phyloP scores from a whole-genome alignment of 2,329 filamentous ascomycete species.

The Ophiognomonia clavigignenti-juglandacearum region DNA sequence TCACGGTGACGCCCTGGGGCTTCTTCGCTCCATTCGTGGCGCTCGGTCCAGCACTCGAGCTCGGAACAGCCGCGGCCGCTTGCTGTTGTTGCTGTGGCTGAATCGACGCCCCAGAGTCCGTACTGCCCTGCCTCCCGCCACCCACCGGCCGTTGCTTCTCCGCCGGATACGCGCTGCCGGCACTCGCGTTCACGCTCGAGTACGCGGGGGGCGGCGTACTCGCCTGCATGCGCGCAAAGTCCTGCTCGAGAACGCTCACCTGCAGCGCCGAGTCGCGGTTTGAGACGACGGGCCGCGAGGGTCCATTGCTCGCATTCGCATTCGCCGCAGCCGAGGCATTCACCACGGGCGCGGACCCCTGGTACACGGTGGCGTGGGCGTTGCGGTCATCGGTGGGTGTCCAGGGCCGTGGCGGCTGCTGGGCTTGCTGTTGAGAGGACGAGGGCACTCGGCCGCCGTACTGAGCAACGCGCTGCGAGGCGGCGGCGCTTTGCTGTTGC shows the following conservation, averaged over 20 bases:
- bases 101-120: slow-evolving; percentile 24
- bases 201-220: slow-evolving; percentile 94
- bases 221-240: slow-evolving; percentile 76
- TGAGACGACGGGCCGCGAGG: slow-evolving; percentile 19
- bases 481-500: slow-evolving; percentile 75
- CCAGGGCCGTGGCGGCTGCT: slow-evolving; percentile 66
- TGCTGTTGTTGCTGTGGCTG: too few relatives aligned
- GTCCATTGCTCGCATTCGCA: slow-evolving; percentile 23
- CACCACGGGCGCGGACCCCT: slow-evolving; percentile 70
- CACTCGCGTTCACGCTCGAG: slow-evolving; percentile 62
- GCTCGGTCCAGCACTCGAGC: slow-evolving; percentile 16
- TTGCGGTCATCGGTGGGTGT: slow-evolving; percentile 87
- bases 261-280: slow-evolving; percentile 34
- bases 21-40: slow-evolving; percentile 22
- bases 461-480: slow-evolving; percentile 74
- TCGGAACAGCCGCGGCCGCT: slow-evolving; percentile 14
- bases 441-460: slow-evolving; percentile 56
- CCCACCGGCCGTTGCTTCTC: slow-evolving; percentile 64
- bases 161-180: slow-evolving; percentile 61
- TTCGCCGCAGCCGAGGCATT: slow-evolving; percentile 54
- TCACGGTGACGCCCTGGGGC: slow-evolving; percentile 23
- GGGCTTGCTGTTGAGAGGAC: slow-evolving; percentile 30
- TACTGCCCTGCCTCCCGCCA: slow-evolving; percentile 20
- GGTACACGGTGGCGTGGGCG: slow-evolving; percentile 87
- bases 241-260: slow-evolving; percentile 74